Conservation (phyloP, 495 filamentous ascomycete species). For the Copromyces sp. region DNA sequence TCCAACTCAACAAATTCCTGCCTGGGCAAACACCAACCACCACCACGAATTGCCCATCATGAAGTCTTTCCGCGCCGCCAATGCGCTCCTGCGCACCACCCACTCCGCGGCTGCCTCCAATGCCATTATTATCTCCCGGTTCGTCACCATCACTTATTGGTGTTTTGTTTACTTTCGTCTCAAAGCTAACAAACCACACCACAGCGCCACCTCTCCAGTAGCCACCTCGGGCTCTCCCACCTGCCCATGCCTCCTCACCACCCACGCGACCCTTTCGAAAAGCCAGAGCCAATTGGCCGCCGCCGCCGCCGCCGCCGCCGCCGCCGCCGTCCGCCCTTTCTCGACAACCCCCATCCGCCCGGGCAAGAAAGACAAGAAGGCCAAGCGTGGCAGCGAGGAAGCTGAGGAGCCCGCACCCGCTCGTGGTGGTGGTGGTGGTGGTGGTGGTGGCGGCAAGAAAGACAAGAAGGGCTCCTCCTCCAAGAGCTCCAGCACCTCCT, state of each 20-base stretch:
- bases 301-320: background rate
- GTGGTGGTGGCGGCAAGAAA: background rate
- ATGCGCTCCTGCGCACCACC: constrained; percentile 12
- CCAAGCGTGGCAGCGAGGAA: background rate
- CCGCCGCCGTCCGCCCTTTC: background rate
- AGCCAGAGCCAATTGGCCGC: background rate
- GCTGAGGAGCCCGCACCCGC: background rate
- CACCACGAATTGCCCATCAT: constrained; percentile 4
- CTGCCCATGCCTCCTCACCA: background rate
- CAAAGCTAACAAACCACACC: background rate
- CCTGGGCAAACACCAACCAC: background rate
- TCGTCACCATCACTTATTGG: background rate
- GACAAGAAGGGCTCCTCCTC: too few species aligned
- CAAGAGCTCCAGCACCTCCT: background rate
- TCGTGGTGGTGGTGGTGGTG: background rate
- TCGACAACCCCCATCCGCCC: background rate
- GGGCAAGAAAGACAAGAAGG: constrained; percentile 1
- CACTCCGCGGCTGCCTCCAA: background rate
- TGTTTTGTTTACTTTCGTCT: background rate
- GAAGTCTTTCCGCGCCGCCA: constrained; percentile 14
- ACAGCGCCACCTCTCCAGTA: background rate
- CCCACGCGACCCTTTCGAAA: background rate
- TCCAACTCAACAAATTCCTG: background rate
- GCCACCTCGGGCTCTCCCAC: background rate
- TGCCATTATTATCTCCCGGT: constrained; percentile 2